Conservation (phyloP, 257 asterid species). For the Nicotiana attenuata region DNA sequence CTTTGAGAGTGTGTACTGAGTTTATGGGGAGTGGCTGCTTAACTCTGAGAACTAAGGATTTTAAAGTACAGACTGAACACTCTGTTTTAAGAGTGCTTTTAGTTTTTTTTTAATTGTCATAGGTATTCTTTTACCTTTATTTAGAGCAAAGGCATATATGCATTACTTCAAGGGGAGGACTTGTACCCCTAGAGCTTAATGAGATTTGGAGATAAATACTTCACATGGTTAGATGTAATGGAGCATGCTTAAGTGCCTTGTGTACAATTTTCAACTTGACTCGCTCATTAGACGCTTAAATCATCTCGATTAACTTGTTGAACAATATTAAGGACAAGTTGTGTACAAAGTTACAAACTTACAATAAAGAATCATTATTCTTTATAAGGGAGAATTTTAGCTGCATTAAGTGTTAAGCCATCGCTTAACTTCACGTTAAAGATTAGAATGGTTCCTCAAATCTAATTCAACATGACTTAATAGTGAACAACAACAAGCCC, state of each 20-base stretch:
- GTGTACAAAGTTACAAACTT: no score
- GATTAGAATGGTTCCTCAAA: no score
- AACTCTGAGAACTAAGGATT: not conserved
- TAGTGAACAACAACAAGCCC: no score
- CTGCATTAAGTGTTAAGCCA: no score
- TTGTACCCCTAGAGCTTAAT: conserved; percentile 14
- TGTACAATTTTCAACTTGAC: not conserved
- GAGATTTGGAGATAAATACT: no score
- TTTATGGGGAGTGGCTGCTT: not conserved
- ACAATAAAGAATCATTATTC: no score
- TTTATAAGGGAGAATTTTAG: no score
- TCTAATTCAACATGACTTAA: no score
- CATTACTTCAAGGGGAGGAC: conserved; percentile 56
- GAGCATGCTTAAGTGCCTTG: not conserved
- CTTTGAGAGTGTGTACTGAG: not conserved
- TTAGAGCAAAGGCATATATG: conserved; percentile 27
- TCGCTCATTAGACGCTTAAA: not conserved
- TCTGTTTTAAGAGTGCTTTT: not conserved
- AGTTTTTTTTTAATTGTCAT: not conserved
- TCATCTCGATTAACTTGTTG: no score
- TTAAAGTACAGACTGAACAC: not conserved
- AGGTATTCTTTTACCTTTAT: conserved; percentile 15
- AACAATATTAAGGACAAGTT: no score
- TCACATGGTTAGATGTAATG: no score
- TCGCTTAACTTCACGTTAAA: no score